These are phyloP conservation scores for Tulasnella sp. DNA, from an alignment of 768 basidiomycete genomes.

Conservation along the genomic window DNA sequence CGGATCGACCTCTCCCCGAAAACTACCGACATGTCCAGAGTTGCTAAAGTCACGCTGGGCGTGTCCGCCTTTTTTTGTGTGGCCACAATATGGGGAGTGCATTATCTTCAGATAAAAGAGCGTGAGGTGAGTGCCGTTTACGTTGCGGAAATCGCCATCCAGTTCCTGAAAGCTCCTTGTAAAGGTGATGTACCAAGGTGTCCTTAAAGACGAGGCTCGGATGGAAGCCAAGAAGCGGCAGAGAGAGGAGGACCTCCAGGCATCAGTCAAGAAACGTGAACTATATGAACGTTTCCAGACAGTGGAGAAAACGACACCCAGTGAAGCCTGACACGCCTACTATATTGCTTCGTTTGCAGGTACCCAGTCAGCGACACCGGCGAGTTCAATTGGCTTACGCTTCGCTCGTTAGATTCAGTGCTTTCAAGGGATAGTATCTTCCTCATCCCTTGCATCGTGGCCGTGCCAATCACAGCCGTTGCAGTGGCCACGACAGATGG, in stretches of 20 bases:
- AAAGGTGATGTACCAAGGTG: slow-evolving; percentile 86
- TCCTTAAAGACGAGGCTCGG: slow-evolving; percentile 77
- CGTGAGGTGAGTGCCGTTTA: slow-evolving; percentile 43
- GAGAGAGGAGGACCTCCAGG: slow-evolving; percentile 36
- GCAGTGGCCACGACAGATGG: too few relatives aligned
- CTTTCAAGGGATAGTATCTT: too few relatives aligned
- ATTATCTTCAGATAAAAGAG: slow-evolving; percentile 73
- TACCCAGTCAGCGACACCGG: background rate
- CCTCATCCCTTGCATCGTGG: too few relatives aligned
- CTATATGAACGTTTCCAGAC: slow-evolving; percentile 20
- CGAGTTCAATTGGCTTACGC: background rate
- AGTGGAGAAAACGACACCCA: too few relatives aligned
- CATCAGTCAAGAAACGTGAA: slow-evolving; percentile 16
- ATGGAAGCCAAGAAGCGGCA: slow-evolving; percentile 55
- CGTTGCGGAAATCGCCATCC: too few relatives aligned
- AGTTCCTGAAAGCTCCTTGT: too few relatives aligned
- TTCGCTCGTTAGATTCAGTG: too few relatives aligned
- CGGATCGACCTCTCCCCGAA: background rate
- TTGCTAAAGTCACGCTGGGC: slow-evolving; percentile 63
- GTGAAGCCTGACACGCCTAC: too few relatives aligned
- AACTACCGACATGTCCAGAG: slow-evolving; percentile 39
- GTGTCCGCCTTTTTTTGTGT: slow-evolving; percentile 50
- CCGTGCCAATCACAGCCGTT: too few relatives aligned
- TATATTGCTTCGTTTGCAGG: background rate
- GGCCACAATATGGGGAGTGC: slow-evolving; percentile 78